Evolutionary conservation across 495 filamentous ascomycete genomes (phyloP).

Genomic region (Sporormia fimetaria): DNA sequence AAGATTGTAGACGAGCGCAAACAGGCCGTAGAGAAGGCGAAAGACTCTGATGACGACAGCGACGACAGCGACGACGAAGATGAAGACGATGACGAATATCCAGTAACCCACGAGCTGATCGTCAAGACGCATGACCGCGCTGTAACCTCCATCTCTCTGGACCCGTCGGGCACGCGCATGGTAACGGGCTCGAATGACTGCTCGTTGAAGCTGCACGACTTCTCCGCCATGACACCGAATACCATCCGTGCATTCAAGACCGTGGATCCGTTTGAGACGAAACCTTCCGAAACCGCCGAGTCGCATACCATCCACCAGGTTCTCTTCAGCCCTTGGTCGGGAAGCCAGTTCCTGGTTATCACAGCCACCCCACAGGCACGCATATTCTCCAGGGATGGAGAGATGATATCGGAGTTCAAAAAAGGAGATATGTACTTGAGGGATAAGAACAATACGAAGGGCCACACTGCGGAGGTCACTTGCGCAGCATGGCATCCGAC

Average conservation of each 20-base stretch:
- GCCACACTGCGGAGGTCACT: slow-evolving; percentile 81
- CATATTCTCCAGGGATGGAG: slow-evolving; percentile 80
- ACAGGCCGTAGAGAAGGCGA: slow-evolving; percentile 7
- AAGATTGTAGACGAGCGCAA: slow-evolving; percentile 27
- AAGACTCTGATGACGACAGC: slow-evolving; percentile 34
- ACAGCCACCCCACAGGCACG: slow-evolving; percentile 80
- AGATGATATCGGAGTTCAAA: slow-evolving; percentile 69
- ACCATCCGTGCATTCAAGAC: slow-evolving; percentile 88
- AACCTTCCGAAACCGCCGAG: slow-evolving; percentile 60
- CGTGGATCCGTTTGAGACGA: slow-evolving; percentile 72
- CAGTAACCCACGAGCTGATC: slow-evolving; percentile 83
- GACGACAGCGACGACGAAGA: slow-evolving; percentile 48
- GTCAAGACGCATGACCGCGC: slow-evolving; percentile 87
- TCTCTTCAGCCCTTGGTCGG: slow-evolving; percentile 74
- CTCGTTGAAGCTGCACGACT: slow-evolving; percentile 85
- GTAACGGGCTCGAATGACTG: slow-evolving; percentile 85
- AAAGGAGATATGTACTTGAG: slow-evolving; percentile 98
- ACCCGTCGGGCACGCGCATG: slow-evolving; percentile 73
- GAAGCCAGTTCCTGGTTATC: slow-evolving; percentile 72
- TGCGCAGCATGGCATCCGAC: slow-evolving; percentile 81
- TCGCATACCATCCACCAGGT: slow-evolving; percentile 78
- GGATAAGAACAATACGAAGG: slow-evolving; percentile 94
- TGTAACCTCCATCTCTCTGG: slow-evolving; percentile 70
- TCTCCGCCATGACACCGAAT: slow-evolving; percentile 87
- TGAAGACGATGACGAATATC: slow-evolving; percentile 81